Percentiles rank a stretch among this genome's conserved stretches.
Evolutionary conservation across 1,284 basidiomycete genomes (phyloP).

Genomic region (Trametes sp.): DNA sequence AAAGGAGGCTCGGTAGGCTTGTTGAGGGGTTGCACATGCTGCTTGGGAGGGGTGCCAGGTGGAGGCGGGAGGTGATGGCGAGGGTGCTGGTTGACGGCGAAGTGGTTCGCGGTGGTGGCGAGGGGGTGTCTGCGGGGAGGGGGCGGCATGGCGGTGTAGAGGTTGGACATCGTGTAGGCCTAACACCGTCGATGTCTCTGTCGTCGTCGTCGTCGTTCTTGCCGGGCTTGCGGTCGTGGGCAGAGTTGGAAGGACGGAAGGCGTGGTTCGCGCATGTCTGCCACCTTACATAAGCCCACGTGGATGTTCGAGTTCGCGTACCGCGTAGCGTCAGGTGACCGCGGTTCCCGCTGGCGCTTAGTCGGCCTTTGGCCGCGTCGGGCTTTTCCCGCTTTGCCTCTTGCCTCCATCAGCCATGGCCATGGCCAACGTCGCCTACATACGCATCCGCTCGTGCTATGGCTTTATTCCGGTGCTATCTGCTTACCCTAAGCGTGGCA

Average conservation of each 20-base stretch:
- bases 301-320: slow-evolving; percentile 33
- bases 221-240: slow-evolving; percentile 7
- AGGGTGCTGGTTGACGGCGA: slow-evolving; percentile 36
- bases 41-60: slow-evolving; percentile 38
- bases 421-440: too few relatives aligned
- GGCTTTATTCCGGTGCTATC: too few relatives aligned
- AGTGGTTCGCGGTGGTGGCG: slow-evolving; percentile 39
- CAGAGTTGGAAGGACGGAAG: slow-evolving; percentile 6
- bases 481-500: too few relatives aligned
- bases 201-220: slow-evolving; percentile 11
- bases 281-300: slow-evolving; percentile 34
- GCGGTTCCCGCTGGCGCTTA: background rate
- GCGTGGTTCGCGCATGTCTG: slow-evolving; percentile 19
- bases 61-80: slow-evolving; percentile 26
- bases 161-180: slow-evolving; percentile 42
- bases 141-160: slow-evolving; percentile 37
- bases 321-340: slow-evolving; percentile 29
- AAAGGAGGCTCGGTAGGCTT: slow-evolving; percentile 64
- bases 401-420: too few relatives aligned
- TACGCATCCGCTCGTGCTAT: too few relatives aligned
- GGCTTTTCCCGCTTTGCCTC: too few relatives aligned
- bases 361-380: too few relatives aligned
- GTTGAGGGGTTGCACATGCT: slow-evolving; percentile 28
- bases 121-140: slow-evolving; percentile 45
- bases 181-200: slow-evolving; percentile 42